phyloP scores from a whole-genome alignment of 2,329 filamentous ascomycete species.

The Alternaria ventricosa region DNA sequence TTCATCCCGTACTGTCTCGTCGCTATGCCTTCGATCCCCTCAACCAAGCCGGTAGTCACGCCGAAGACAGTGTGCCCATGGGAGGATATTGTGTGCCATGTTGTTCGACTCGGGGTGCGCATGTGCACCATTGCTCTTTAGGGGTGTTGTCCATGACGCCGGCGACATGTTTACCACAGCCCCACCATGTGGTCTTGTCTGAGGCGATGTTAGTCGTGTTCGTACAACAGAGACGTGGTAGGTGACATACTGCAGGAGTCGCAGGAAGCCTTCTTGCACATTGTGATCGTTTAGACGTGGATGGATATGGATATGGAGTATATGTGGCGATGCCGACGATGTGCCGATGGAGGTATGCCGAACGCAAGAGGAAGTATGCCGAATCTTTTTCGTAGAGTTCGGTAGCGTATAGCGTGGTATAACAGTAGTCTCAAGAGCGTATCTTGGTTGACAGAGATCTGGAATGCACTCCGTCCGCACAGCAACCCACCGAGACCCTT shows the following conservation, averaged over 20 bases:
- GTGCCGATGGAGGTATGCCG: neutral
- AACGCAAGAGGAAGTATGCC: neutral
- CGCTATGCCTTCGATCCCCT: neutral
- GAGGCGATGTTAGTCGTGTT: constrained; percentile 10
- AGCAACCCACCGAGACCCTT: neutral
- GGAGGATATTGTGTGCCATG: constrained; percentile 70
- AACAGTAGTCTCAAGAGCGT: neutral
- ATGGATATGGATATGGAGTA: neutral
- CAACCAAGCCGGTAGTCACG: constrained; percentile 32
- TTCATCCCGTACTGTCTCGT: neutral
- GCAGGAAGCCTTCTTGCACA: constrained; percentile 72
- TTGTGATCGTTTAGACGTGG: constrained; percentile 39
- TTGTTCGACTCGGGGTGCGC: constrained; percentile 67
- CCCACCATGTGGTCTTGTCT: constrained; percentile 69
- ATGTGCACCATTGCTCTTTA: constrained; percentile 67
- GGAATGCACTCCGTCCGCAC: neutral
- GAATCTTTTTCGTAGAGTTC: neutral
- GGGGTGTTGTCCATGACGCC: constrained; percentile 67
- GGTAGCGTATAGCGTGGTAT: neutral
- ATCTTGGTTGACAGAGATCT: neutral
- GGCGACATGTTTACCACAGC: constrained; percentile 68
- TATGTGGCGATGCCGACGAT: neutral
- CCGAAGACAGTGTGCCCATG: constrained; percentile 55
- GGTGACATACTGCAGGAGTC: constrained; percentile 65
- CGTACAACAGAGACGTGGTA: neutral